Conservation (phyloP, 1,284 basidiomycete genomes). For the Marasmius sp. region DNA sequence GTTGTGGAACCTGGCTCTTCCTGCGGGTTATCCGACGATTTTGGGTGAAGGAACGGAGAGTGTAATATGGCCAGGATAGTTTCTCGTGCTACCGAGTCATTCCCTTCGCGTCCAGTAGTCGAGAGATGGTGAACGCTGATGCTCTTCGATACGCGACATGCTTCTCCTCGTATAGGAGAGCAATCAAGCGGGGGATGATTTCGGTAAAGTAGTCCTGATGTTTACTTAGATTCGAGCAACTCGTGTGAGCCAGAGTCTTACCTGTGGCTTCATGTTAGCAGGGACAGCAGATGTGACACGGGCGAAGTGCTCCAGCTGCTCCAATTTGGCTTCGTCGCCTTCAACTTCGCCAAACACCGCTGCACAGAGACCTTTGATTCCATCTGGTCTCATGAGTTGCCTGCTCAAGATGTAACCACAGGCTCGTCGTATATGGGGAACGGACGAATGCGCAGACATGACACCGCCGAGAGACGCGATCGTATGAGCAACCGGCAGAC, state of each 20-base stretch:
- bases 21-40: conserved; percentile 6
- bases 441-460: conserved; percentile 43
- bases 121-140: conserved; percentile 67
- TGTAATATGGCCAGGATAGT: conserved; percentile 47
- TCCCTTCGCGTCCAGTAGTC: conserved; percentile 49
- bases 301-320: conserved; percentile 69
- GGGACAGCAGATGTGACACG: conserved; percentile 59
- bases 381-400: conserved; percentile 67
- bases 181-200: conserved; percentile 55
- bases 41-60: conserved; percentile 26
- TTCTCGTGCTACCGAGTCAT: conserved; percentile 28
- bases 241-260: conserved; percentile 28
- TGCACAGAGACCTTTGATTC: conserved; percentile 63
- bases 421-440: conserved; percentile 53
- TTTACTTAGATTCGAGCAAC: conserved; percentile 2
- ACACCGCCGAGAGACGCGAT: conserved; percentile 63
- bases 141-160: conserved; percentile 56
- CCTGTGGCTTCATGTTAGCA: conserved; percentile 49
- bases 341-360: conserved; percentile 65
- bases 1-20: conserved; percentile 7
- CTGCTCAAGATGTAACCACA: conserved; percentile 62
- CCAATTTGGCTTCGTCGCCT: conserved; percentile 51
- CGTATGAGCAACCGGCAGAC: conserved; percentile 61
- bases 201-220: conserved; percentile 59
- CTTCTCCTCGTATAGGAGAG: conserved; percentile 40